Percentiles rank a stretch among this genome's conserved stretches.
These are phyloP conservation scores for Eutypa lata DNA, from an alignment of 2,329 filamentous ascomycete species.

Conservation along the genomic window DNA sequence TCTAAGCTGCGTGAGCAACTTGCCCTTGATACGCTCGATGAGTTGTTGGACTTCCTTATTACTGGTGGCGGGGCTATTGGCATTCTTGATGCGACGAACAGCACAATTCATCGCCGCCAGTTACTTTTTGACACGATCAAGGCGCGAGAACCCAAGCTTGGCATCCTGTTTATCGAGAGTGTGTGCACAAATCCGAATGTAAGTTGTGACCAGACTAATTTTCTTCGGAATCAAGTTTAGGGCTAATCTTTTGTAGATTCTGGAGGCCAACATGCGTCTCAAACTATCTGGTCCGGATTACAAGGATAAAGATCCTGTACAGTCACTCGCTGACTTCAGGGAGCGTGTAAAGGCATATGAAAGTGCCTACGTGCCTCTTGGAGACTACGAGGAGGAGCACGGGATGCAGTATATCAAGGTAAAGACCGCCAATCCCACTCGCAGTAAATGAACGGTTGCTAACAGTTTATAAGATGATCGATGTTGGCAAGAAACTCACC, in stretches of 20 bases:
- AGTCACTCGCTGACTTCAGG: constrained; percentile 87
- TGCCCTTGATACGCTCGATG: constrained; percentile 87
- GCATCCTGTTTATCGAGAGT: constrained; percentile 93
- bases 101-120: constrained; percentile 81
- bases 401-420: constrained; percentile 90
- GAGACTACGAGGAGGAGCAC: constrained; percentile 84
- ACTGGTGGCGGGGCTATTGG: constrained; percentile 81
- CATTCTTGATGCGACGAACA: constrained; percentile 96
- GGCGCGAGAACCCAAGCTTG: constrained; percentile 77
- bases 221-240: not conserved
- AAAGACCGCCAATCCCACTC: constrained; percentile 12
- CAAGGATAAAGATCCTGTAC: constrained; percentile 82
- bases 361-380: constrained; percentile 87
- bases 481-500: constrained; percentile 91
- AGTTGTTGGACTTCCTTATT: constrained; percentile 86
- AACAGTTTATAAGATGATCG: constrained; percentile 67
- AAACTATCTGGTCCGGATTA: constrained; percentile 97
- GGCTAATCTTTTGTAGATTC: constrained; percentile 45
- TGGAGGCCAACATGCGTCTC: constrained; percentile 95
- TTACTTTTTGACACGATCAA: constrained; percentile 81
- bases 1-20: constrained; percentile 85
- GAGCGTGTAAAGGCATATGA: constrained; percentile 90
- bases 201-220: constrained; percentile 14
- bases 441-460: constrained; percentile 13
- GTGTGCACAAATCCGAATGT: constrained; percentile 79